Evolutionary conservation across 176 grass and related monocot genomes (phyloP), one percentile per base, ranked within the genome.

Genomic region (Eragrostis nindensis): DNA sequence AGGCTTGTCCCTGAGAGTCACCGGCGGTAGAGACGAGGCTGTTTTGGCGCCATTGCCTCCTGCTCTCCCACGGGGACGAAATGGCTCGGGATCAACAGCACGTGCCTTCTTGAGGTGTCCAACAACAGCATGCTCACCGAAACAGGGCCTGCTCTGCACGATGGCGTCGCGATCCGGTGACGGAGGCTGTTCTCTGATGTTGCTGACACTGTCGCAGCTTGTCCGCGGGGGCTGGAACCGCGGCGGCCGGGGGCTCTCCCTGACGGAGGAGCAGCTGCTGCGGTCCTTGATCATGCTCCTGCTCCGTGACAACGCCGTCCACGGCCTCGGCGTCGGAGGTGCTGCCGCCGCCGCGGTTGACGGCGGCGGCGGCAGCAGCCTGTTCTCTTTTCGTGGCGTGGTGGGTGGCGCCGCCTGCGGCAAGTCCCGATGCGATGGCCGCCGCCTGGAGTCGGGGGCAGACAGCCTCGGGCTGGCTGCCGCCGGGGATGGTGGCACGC

Each of bases 331-430:
- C 62, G 87, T 26, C 7, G 36, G 24, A 4, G 68, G 12, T 16
- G 75, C 36, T 6, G 39, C 10, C 4, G 55, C n/a, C 1, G 24
- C 26, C 0, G 73, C 19, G 11, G 68, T 41, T 49, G 66, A 62
- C 32, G 30, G 12, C 7, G 80, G 12, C 21, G 76, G 29, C n/a
- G 27, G 52, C 0, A 62, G 88, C 62, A 70, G 4, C 74, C 84
- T 86, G 80, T 83, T 90, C 75, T 83, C 75, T 68, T 87, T 87
- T 6, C 74, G 63, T 5, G 84, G 88, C 6, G 78, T 77, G 78
- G 77, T 8, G 10, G 77, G 66, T 24, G 66, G 54, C 30, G 73
- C 68, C 22, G 17, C 0, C 55, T 19, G 81, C 11, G 66, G 22
- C 24, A 38, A 25, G 11, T 29, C 57, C 11, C 74, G 80, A 8